Evolutionary conservation across 441 rosid species (phyloP).

Genomic region (Pelargonium fulgidum): DNA sequence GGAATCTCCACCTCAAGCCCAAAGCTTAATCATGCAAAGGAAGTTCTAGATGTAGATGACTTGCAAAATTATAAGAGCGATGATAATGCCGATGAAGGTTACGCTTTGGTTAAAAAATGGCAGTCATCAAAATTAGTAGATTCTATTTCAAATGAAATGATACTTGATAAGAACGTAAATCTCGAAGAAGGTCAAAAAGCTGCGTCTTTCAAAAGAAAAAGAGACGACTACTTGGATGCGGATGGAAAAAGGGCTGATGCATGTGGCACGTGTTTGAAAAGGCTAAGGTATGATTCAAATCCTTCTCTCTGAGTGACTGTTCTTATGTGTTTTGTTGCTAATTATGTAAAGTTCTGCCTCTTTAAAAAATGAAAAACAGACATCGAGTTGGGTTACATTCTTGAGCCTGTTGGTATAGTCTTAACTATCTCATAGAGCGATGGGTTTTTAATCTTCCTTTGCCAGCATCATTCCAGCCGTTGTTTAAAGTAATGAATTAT

Average conservation of each 20-base stretch:
- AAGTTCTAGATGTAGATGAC: constrained; percentile 26
- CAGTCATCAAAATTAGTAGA: constrained; percentile 21
- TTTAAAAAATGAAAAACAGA: neutral
- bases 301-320: constrained; percentile 10
- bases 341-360: neutral
- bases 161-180: constrained; percentile 20
- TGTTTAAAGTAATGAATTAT: too few relatives aligned
- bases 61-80: constrained; percentile 22
- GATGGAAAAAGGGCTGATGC: constrained; percentile 21
- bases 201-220: constrained; percentile 31
- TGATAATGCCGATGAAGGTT: constrained; percentile 11
- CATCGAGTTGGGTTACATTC: too few relatives aligned
- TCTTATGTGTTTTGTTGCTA: neutral
- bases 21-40: constrained; percentile 7
- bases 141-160: constrained; percentile 8
- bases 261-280: constrained; percentile 32
- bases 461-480: too few relatives aligned
- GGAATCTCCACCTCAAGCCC: constrained; percentile 14
- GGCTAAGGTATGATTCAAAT: constrained; percentile 37
- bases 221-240: constrained; percentile 24
- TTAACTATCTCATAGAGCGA: too few relatives aligned
- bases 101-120: constrained; percentile 19
- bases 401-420: too few relatives aligned
- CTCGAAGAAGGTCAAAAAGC: constrained; percentile 22
- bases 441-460: too few relatives aligned